Conservation (phyloP, 2,329 filamentous ascomycete genomes). For the Trichoderma koningii region DNA sequence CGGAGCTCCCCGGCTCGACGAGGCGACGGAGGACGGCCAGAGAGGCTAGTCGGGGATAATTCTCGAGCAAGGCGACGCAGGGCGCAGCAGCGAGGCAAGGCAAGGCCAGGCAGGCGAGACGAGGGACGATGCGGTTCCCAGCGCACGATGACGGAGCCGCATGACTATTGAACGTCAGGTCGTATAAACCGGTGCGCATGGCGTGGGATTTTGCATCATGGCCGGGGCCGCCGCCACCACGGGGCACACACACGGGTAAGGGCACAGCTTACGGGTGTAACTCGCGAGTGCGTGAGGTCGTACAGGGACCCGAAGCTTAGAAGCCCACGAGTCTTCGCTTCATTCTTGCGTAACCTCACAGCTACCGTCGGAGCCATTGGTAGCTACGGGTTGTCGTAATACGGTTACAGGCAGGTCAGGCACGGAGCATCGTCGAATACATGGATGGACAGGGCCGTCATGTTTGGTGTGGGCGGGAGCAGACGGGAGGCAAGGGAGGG, state of each 20-base stretch:
- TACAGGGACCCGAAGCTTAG: neutral
- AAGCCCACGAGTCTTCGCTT: neutral
- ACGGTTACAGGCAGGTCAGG: too few relatives aligned
- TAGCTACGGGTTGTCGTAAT: too few relatives aligned
- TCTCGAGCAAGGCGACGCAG: constrained; percentile 15
- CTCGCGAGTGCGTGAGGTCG: neutral
- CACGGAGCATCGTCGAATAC: neutral
- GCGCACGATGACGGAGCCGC: neutral
- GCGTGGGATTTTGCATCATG: neutral
- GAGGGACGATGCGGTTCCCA: constrained; percentile 11
- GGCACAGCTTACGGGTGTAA: constrained; percentile 5
- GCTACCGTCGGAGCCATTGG: too few relatives aligned
- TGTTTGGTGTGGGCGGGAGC: constrained; percentile 13
- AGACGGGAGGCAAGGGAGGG: neutral
- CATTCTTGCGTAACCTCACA: too few relatives aligned
- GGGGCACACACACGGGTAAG: constrained; percentile 6
- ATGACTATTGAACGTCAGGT: neutral
- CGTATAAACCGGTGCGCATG: too few relatives aligned
- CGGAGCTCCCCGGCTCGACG: constrained; percentile 14
- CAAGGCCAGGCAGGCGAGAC: constrained; percentile 7
- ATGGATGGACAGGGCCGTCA: constrained; percentile 1
- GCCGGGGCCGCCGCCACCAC: constrained; percentile 6
- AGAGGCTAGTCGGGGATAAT: neutral
- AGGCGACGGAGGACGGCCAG: constrained; percentile 2
- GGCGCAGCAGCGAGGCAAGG: constrained; percentile 5